A percentile compares a stretch with the other conserved stretches of the same genome.
Evolutionary conservation across 208 protist species (phyloP).

Genomic region (Leishmania turanica): DNA sequence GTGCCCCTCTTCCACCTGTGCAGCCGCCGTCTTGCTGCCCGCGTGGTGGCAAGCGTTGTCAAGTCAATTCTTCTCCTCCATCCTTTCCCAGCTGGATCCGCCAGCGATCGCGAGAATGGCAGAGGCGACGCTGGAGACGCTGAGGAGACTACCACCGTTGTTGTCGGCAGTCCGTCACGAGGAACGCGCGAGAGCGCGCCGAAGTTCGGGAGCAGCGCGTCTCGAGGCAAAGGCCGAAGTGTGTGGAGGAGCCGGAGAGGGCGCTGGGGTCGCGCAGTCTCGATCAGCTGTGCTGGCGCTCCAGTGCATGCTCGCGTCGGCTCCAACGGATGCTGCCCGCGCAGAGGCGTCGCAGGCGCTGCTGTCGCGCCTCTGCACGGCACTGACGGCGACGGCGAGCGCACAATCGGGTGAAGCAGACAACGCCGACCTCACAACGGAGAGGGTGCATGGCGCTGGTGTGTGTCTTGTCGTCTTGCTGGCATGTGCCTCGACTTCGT

Average conservation of each 20-base stretch:
- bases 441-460: neutral
- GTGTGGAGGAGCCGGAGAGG: too few relatives aligned
- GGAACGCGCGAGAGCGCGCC: neutral
- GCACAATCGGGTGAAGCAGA: neutral
- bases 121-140: neutral
- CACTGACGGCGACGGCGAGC: neutral
- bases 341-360: neutral
- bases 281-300: neutral
- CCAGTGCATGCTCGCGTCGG: neutral
- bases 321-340: neutral
- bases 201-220: neutral
- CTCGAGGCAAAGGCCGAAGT: neutral
- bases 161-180: neutral
- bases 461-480: neutral
- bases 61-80: neutral
- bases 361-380: conserved; percentile 1
- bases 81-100: neutral
- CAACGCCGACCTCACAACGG: neutral
- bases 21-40: too few relatives aligned
- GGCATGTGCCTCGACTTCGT: neutral
- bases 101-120: neutral
- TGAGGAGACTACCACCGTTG: neutral
- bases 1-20: neutral
- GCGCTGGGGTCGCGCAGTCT: neutral
- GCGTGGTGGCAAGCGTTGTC: neutral